Conservation (phyloP, 495 filamentous ascomycete genomes). For the Letharia lupina region DNA sequence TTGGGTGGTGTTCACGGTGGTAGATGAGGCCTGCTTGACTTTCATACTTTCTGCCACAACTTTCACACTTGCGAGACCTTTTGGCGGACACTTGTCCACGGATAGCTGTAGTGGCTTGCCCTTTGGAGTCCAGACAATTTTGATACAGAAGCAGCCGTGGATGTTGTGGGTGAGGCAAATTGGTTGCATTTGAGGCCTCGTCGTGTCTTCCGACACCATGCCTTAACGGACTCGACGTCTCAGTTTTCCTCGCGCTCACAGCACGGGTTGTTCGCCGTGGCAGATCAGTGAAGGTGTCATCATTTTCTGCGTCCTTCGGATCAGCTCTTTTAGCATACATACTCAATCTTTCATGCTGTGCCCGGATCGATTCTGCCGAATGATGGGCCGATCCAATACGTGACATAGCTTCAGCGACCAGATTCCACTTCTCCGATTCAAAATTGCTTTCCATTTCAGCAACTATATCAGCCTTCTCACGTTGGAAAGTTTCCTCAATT, state of each 20-base stretch:
- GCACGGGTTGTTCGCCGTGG: not conserved
- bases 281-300: not conserved
- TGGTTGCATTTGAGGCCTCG: not conserved
- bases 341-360: not conserved
- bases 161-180: not conserved
- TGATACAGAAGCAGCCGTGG: too few species aligned
- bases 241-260: not conserved
- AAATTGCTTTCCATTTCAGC: constrained; percentile 10
- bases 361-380: not conserved
- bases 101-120: not conserved
- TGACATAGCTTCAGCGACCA: constrained; percentile 12
- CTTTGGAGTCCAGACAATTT: too few species aligned
- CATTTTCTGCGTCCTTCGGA: not conserved
- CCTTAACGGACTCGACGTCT: not conserved
- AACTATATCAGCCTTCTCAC: constrained; percentile 3
- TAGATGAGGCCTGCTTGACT: not conserved
- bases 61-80: not conserved
- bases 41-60: not conserved
- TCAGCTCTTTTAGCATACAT: not conserved
- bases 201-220: not conserved
- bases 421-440: constrained; percentile 7
- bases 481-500: not conserved
- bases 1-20: not conserved
- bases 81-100: not conserved
- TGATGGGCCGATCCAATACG: constrained; percentile 6